Percentiles rank a stretch among this genome's conserved stretches.
Conservation (phyloP, 75 land plant genomes). For the Picea sitchensis region DNA sequence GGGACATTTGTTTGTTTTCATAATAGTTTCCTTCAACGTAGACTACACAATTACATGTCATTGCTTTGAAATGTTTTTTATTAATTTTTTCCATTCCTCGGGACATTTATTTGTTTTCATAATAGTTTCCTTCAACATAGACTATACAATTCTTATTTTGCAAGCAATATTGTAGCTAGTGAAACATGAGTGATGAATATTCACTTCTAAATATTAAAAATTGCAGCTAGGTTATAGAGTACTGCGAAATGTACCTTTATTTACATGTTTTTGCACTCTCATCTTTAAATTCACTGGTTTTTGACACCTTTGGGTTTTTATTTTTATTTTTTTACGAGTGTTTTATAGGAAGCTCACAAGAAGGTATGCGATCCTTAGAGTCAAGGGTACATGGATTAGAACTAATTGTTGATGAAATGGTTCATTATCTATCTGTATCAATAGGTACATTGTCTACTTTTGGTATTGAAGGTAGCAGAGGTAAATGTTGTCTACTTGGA, state of each 20-base stretch:
- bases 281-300: not conserved
- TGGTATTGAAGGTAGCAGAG: slow-evolving; percentile 8
- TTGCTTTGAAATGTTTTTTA: too few species aligned
- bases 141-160: not conserved
- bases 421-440: slow-evolving; percentile 42
- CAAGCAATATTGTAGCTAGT: not conserved
- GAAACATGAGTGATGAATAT: too few species aligned
- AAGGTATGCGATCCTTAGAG: slow-evolving; percentile 49
- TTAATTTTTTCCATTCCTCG: too few species aligned
- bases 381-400: slow-evolving; percentile 60
- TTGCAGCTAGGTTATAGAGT: not conserved
- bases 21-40: too few species aligned
- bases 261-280: not conserved
- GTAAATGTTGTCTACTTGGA: slow-evolving; percentile 32
- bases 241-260: not conserved
- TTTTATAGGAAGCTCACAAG: slow-evolving; percentile 68
- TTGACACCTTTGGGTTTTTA: not conserved
- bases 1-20: too few species aligned
- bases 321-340: slow-evolving; percentile 21
- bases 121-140: not conserved
- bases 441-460: slow-evolving; percentile 26
- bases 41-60: not conserved
- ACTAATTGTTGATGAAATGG: slow-evolving; percentile 58
- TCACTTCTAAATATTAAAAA: too few species aligned
- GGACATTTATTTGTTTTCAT: too few species aligned